Evolutionary conservation across 768 basidiomycete genomes (phyloP).

Genomic region (Strobilomyces confusus): DNA sequence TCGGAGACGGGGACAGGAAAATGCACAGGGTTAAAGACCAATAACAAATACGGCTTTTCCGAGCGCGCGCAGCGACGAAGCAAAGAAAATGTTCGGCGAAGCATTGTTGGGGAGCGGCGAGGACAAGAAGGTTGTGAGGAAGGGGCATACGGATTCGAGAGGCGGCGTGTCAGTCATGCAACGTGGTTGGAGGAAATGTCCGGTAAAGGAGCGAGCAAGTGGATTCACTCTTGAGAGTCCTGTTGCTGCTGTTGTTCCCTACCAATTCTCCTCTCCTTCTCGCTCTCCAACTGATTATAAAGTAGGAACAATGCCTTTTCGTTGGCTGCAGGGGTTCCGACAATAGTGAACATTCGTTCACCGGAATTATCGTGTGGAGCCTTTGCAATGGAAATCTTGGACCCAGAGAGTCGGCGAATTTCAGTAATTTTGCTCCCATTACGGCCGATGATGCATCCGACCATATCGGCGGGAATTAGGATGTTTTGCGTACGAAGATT

Average conservation of each 20-base stretch:
- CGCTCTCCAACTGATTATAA: constrained; percentile 95
- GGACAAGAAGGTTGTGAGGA: constrained; percentile 28
- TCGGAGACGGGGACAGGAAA: constrained; percentile 14
- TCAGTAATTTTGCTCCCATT: constrained; percentile 98
- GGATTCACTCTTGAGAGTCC: constrained; percentile 50
- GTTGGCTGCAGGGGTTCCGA: constrained; percentile 93
- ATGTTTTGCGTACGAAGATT: constrained; percentile 98
- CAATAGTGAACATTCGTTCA: constrained; percentile 99
- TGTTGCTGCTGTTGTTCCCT: constrained; percentile 80
- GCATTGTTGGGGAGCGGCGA: constrained; percentile 12
- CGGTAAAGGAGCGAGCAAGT: not conserved
- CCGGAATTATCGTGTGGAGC: constrained; percentile 99
- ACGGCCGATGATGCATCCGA: constrained; percentile 93
- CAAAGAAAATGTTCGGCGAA: not conserved
- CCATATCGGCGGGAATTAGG: constrained; percentile 99
- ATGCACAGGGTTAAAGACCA: constrained; percentile 25
- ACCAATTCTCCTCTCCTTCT: constrained; percentile 91
- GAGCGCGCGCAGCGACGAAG: constrained; percentile 8
- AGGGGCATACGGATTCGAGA: constrained; percentile 23
- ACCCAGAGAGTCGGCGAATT: constrained; percentile 95
- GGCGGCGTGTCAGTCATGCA: constrained; percentile 17
- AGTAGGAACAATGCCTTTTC: constrained; percentile 97
- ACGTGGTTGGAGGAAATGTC: constrained; percentile 1
- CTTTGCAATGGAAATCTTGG: constrained; percentile 98
- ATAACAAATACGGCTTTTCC: constrained; percentile 20